Conservation (phyloP, 139 green algal genomes). For the Monoraphidium neglectum region DNA sequence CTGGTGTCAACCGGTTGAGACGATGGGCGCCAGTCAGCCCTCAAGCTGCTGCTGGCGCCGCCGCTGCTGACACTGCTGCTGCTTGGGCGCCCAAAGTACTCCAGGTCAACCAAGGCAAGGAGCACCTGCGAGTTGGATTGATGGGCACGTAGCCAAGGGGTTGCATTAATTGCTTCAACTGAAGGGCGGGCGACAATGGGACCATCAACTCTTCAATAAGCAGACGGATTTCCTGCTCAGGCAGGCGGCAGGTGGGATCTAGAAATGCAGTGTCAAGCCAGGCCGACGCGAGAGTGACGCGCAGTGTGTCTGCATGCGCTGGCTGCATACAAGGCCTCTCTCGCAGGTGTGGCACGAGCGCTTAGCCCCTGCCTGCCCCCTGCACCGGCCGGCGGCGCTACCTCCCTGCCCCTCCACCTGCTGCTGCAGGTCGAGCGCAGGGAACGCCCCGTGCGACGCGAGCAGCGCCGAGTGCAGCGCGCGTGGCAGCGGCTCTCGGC, state of each 20-base stretch:
- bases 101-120: constrained; percentile 53
- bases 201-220: no score
- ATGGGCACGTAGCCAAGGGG: no score
- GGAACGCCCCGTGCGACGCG: constrained; percentile 31
- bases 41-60: not conserved
- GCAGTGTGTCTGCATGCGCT: no score
- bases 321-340: not conserved
- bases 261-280: no score
- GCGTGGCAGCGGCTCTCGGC: constrained; percentile 22
- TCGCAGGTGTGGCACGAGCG: not conserved
- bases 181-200: no score
- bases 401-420: constrained; percentile 38
- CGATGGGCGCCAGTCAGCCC: not conserved
- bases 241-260: no score
- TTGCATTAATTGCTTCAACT: no score
- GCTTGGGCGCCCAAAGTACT: constrained; percentile 3
- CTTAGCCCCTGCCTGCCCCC: not conserved
- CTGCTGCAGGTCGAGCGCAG: constrained; percentile 68
- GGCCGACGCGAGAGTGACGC: no score
- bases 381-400: not conserved
- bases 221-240: no score
- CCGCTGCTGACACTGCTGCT: no score
- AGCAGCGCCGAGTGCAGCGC: constrained; percentile 16
- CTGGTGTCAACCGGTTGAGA: not conserved
- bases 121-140: constrained; percentile 55